Evolutionary conservation across 495 filamentous ascomycete genomes (phyloP).

Genomic region (Hyaloscypha finlandica): DNA sequence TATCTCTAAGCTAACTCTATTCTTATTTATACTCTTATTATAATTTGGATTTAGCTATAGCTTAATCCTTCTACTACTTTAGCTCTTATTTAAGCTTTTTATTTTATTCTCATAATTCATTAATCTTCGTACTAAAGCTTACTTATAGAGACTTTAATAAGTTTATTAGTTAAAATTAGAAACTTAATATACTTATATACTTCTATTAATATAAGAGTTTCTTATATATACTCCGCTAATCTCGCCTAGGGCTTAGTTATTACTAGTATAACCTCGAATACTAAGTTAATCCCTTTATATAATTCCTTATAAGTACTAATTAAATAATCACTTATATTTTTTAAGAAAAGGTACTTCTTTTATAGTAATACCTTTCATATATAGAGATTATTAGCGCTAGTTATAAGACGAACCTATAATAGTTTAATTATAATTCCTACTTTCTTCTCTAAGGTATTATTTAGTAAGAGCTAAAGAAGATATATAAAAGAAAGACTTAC

Average conservation of each 20-base stretch:
- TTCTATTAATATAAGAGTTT: background rate
- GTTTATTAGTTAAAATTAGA: background rate
- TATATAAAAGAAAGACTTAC: conserved; percentile 1
- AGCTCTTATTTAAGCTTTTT: conserved; percentile 10
- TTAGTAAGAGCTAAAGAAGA: conserved; percentile 12
- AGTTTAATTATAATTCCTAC: conserved; percentile 12
- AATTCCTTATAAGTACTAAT: conserved; percentile 17
- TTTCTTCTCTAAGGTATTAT: conserved; percentile 6
- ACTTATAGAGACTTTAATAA: conserved; percentile 6
- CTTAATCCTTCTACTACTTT: conserved; percentile 13
- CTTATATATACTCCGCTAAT: background rate
- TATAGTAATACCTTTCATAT: background rate
- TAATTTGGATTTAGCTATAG: conserved; percentile 4
- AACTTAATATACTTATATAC: conserved; percentile 13
- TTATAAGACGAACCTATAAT: conserved; percentile 10
- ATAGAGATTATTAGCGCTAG: conserved; percentile 4
- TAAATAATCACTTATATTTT: too few relatives aligned
- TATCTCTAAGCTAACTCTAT: background rate
- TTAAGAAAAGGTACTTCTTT: conserved; percentile 1
- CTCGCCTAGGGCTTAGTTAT: background rate
- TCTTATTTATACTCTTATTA: too few relatives aligned
- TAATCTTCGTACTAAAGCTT: conserved; percentile 12
- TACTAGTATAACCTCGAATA: conserved; percentile 8
- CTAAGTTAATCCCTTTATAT: conserved; percentile 6
- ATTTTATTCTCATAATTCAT: conserved; percentile 9